phyloP scores from a whole-genome alignment of 2,329 filamentous ascomycete species.

The Cladosporium sp. region DNA sequence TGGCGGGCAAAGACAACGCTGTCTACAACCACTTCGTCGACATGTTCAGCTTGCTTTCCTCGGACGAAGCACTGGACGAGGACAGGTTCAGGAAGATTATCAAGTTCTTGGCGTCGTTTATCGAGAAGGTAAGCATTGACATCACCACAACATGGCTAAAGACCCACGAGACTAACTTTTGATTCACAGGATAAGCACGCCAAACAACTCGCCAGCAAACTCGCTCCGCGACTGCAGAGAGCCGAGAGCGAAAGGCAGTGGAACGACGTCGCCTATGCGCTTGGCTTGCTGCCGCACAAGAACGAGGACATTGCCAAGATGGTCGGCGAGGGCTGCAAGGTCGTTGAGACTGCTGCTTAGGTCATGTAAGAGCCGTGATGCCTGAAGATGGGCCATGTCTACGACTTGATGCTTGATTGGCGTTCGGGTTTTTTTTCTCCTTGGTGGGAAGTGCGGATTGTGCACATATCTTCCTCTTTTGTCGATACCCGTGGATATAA shows the following conservation, averaged over 20 bases:
- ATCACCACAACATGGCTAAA: too few species aligned
- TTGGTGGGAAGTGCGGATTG: too few species aligned
- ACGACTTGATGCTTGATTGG: too few species aligned
- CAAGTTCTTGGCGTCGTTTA: constrained; percentile 89
- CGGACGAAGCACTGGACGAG: constrained; percentile 75
- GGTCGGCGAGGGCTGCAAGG: constrained; percentile 67
- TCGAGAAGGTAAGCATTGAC: constrained; percentile 75
- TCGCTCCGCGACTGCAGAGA: constrained; percentile 76
- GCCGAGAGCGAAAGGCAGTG: constrained; percentile 94
- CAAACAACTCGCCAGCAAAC: constrained; percentile 86
- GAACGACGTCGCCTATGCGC: constrained; percentile 93
- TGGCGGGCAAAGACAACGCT: constrained; percentile 96
- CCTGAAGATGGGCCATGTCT: too few species aligned
- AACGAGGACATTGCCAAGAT: constrained; percentile 82
- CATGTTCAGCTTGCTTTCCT: constrained; percentile 91
- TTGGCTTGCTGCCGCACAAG: constrained; percentile 86
- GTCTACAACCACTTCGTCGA: constrained; percentile 99
- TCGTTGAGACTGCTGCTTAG: constrained; percentile 39
- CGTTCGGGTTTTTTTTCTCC: too few species aligned
- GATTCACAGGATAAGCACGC: constrained; percentile 82
- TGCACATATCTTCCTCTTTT: too few species aligned
- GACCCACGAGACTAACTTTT: not conserved
- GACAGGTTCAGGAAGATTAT: constrained; percentile 82
- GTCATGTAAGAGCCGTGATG: too few species aligned
- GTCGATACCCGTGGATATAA: too few species aligned